phyloP scores from a whole-genome alignment of 345 rosid genomes.

The Aurinia saxatilis region DNA sequence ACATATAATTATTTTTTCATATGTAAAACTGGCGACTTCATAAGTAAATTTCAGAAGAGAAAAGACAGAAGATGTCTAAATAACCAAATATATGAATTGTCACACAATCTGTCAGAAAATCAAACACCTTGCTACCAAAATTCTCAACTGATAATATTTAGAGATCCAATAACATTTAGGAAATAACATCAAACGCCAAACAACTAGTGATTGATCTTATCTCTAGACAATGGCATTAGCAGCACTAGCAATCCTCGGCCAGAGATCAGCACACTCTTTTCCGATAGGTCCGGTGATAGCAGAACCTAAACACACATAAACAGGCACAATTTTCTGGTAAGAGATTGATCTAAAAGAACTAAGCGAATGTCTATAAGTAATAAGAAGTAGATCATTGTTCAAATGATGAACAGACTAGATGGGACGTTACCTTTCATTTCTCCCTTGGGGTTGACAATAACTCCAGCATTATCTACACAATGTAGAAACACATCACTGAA shows the following conservation, averaged over 20 bases:
- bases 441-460: conserved; percentile 90
- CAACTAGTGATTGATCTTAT: neutral
- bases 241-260: conserved; percentile 89
- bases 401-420: no score
- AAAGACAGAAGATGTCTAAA: neutral
- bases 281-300: conserved; percentile 95
- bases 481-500: neutral
- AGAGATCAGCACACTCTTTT: conserved; percentile 88
- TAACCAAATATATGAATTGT: neutral
- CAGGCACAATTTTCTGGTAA: no score
- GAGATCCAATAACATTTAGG: neutral
- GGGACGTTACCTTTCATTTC: conserved; percentile 99
- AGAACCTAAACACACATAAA: no score
- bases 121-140: conserved; percentile 5
- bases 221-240: conserved; percentile 51
- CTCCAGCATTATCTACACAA: conserved; percentile 89
- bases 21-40: no score
- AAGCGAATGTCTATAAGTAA: no score
- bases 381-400: no score
- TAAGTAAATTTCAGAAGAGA: no score
- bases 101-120: neutral
- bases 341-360: no score
- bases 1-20: no score
- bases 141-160: neutral
- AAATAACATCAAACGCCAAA: neutral